Evolutionary conservation across 352 stramenopile genomes (phyloP), one percentile per base, ranked within the genome.

Genomic region (Globisporangium nagaii): DNA sequence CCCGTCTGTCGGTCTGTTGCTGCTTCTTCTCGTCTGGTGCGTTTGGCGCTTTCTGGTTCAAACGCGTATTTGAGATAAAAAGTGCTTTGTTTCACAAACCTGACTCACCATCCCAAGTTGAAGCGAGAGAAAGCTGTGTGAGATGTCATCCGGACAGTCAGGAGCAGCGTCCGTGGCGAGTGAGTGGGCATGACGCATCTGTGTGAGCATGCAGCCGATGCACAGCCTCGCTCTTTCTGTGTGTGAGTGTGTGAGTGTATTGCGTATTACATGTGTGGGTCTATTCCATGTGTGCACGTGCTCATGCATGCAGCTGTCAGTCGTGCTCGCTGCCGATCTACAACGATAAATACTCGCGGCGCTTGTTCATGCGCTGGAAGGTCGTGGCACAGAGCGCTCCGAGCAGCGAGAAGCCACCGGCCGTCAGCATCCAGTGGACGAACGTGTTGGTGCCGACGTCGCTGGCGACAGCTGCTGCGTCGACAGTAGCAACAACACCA

Each of bases 361-460:
- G 49, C 45, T 62, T 62, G 36, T 43, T 49, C 45, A 62, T 47
- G n/a, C 57, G 57, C 43, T 59, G 57, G 24, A 59, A 47, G 4
- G 57, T 64, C 25, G 36, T 32, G 30, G 51, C 51, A 15, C 44
- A 59, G 9, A 64, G 31, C 44, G 57, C 50, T 8, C 22, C 27
- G 7, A 58, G 49, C 35, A 59, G 42, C 11, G 44, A 31, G 24
- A 64, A 32, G 13, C 57, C 43, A 15, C 49, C 24, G 8, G 53
- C 47, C 3, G 51, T 58, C 46, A 66, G 41, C 35, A 35, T 10
- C 56, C 48, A 57, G 40, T 41, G 44, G n/a, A 19, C 48, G 10
- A 48, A 34, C 19, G 35, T 5, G 31, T 32, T 15, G 27, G 12
- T 32, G 2, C 19, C 10, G 36, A 22, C 22, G 25, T 12, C 6